phyloP scores from a whole-genome alignment of 768 basidiomycete species.

The Leccinum boreale region DNA sequence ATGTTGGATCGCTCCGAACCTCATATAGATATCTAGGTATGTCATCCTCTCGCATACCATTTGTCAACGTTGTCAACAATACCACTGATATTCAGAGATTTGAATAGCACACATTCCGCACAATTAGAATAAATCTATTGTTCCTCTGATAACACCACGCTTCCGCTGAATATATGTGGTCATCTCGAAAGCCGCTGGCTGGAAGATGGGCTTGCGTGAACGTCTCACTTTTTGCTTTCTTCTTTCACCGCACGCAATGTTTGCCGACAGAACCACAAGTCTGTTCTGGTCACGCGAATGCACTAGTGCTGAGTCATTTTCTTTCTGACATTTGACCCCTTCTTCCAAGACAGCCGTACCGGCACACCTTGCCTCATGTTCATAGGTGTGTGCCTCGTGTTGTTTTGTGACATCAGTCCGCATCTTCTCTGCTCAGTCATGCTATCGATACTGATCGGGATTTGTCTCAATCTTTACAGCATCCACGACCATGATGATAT shows the following conservation, averaged over 20 bases:
- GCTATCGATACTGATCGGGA: not conserved
- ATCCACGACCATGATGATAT: not conserved
- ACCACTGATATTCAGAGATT: not conserved
- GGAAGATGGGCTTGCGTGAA: not conserved
- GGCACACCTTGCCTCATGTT: slow-evolving; percentile 9
- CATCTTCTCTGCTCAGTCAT: not conserved
- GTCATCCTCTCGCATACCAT: not conserved
- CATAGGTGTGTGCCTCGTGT: slow-evolving; percentile 12
- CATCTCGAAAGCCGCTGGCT: not conserved
- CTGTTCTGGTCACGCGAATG: not conserved
- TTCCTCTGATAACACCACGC: not conserved
- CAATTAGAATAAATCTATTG: not conserved
- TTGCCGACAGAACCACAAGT: not conserved
- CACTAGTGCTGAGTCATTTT: not conserved
- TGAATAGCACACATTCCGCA: not conserved
- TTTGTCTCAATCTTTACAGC: not conserved
- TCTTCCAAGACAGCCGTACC: not conserved
- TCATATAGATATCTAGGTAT: slow-evolving; percentile 17
- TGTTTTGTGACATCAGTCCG: not conserved
- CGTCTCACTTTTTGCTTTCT: not conserved
- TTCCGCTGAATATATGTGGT: not conserved
- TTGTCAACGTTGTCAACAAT: not conserved
- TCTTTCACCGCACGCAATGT: not conserved
- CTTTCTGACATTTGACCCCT: not conserved
- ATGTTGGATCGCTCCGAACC: slow-evolving; percentile 26